phyloP scores from a whole-genome alignment of 139 green algal species.

The Chara braunii region DNA sequence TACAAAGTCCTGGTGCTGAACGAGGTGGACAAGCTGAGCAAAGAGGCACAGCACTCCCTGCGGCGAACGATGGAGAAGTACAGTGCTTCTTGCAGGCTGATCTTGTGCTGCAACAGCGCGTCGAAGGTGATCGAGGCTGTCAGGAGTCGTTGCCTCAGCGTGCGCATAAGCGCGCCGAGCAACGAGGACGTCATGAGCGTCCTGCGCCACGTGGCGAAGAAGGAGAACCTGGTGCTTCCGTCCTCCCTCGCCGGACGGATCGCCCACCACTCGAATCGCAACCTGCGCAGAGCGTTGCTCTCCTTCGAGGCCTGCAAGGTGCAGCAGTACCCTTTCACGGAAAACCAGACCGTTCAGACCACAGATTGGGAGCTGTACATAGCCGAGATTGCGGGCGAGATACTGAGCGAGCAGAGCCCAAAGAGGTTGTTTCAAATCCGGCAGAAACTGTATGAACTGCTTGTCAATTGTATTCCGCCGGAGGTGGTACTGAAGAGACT shows the following conservation, averaged over 20 bases:
- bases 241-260: conserved; percentile 54
- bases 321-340: conserved; percentile 54
- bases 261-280: conserved; percentile 51
- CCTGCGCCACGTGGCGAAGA: conserved; percentile 59
- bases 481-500: conserved; percentile 73
- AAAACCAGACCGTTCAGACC: conserved; percentile 49
- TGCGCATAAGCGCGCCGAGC: conserved; percentile 73
- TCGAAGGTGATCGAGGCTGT: conserved; percentile 87
- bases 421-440: conserved; percentile 61
- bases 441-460: conserved; percentile 90
- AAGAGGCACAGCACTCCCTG: conserved; percentile 84
- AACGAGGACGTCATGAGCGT: conserved; percentile 53
- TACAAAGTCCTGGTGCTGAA: conserved; percentile 91
- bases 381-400: conserved; percentile 65
- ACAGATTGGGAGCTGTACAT: conserved; percentile 94
- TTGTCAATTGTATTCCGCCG: conserved; percentile 90
- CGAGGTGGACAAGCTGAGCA: conserved; percentile 82
- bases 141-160: conserved; percentile 79
- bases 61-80: conserved; percentile 98
- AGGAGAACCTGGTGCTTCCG: conserved; percentile 69
- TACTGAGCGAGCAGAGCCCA: conserved; percentile 83
- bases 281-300: conserved; percentile 83
- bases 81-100: conserved; percentile 69
- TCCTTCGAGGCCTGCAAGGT: conserved; percentile 69
- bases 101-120: conserved; percentile 78